A percentile compares a stretch with the other conserved stretches of the same genome.
Conservation (phyloP, 768 basidiomycete species). For the Rhodotorula graminis region DNA sequence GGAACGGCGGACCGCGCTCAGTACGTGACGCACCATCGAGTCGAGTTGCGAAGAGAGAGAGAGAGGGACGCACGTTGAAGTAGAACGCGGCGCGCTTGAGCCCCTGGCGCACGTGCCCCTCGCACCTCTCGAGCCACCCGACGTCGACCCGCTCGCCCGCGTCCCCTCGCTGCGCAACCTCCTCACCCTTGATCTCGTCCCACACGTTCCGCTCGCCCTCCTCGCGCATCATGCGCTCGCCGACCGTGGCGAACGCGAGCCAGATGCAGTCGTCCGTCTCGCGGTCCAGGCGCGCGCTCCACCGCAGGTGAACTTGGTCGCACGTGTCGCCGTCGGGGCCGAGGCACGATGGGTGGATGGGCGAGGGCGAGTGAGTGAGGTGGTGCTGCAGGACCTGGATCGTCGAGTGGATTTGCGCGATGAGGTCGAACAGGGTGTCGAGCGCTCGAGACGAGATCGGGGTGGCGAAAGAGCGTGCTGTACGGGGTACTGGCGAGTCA, state of each 20-base stretch:
- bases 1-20: too few relatives aligned
- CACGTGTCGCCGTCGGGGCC: constrained; percentile 2
- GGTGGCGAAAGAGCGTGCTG: neutral
- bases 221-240: constrained; percentile 8
- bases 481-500: neutral
- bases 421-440: neutral
- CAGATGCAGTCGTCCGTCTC: constrained; percentile 9
- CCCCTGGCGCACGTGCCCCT: constrained; percentile 8
- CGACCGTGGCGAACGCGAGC: neutral
- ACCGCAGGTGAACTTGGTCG: constrained; percentile 3
- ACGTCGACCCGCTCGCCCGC: neutral
- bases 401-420: neutral
- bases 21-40: too few relatives aligned
- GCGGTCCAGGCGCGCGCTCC: neutral
- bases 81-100: constrained; percentile 13
- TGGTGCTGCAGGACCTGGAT: constrained; percentile 10
- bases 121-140: constrained; percentile 3
- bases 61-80: constrained; percentile 3
- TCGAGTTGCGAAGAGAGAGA: too few relatives aligned
- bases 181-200: neutral
- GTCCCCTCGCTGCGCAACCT: neutral
- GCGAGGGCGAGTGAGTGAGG: neutral
- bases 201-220: neutral
- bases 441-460: neutral
- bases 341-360: neutral